Evolutionary conservation across 2,329 filamentous ascomycete species (phyloP), one percentile per base, ranked within the genome.

Genomic region (Cadophora sp.): DNA sequence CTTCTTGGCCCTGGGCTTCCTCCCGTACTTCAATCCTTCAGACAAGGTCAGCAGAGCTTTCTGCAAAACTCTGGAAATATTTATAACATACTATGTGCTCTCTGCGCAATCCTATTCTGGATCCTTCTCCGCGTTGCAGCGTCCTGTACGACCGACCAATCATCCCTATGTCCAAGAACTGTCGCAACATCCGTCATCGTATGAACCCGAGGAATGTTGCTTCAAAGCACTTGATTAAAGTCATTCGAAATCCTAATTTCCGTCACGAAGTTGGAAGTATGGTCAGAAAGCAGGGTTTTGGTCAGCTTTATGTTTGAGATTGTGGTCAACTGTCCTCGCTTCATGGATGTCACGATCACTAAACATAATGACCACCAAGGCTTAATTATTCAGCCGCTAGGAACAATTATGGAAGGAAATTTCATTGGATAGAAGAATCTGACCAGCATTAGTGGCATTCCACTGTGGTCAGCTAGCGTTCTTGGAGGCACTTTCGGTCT

Each of bases 61-160:
- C 1, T 55, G 31, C 31, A 9, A 9, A 34, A 34, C 5, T 9
- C 31, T 6, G 16, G 11, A 27, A n/a, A 8, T 6, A 55, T 14
- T n/a, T 31, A 11, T n/a, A 22, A 34, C 69, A 56, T 50, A 68
- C 68, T 65, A 58, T 69, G 64, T 4, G 37, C 50, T 34, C 71
- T 63, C 43, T 71, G 69, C 3, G 69, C 68, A 12, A 73, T 58
- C 37, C 67, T 37, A 31, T 73, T 73, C 66, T 73, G 69, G 6
- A 71, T 34, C 22, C 62, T 63, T 37, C 68, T 69, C 29, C 71
- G 31, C 46, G 29, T 34, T 14, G 62, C 63, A 27, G 62, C 24
- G 31, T 70, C 70, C 5, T 68, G 29, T 37, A 70, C 61, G 7
- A 31, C 24, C 9, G 64, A 68, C 70, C 66, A 70, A 60, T 68